These are phyloP conservation scores for Penicillium olsonii DNA, from an alignment of 2,329 filamentous ascomycete genomes.

Conservation along the genomic window DNA sequence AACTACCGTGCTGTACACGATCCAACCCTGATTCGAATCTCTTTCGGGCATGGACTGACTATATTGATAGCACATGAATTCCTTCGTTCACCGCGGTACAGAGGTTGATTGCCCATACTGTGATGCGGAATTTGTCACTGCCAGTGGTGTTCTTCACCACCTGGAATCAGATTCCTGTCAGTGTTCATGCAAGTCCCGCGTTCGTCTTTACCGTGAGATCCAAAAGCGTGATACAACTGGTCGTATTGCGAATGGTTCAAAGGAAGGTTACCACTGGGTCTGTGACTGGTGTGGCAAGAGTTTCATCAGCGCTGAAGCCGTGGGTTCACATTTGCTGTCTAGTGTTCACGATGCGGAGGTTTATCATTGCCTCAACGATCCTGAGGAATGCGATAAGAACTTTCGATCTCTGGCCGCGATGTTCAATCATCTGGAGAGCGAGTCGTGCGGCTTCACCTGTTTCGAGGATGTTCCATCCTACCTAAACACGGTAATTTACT, in stretches of 20 bases:
- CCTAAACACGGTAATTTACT: too few relatives aligned
- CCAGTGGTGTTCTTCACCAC: slow-evolving; percentile 58
- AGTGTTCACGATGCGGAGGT: slow-evolving; percentile 51
- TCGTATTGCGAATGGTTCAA: slow-evolving; percentile 53
- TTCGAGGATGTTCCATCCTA: slow-evolving; percentile 45
- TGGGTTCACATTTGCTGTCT: slow-evolving; percentile 60
- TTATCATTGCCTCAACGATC: slow-evolving; percentile 46
- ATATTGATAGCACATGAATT: slow-evolving; percentile 55
- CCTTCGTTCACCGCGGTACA: slow-evolving; percentile 49
- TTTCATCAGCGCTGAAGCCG: slow-evolving; percentile 38
- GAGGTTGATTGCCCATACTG: slow-evolving; percentile 60
- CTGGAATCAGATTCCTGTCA: slow-evolving; percentile 45
- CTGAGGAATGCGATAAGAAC: slow-evolving; percentile 33
- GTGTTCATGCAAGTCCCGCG: background rate
- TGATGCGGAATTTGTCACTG: slow-evolving; percentile 46
- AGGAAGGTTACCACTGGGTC: slow-evolving; percentile 51
- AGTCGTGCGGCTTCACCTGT: slow-evolving; percentile 42
- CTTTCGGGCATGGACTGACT: background rate
- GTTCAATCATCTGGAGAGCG: slow-evolving; percentile 51
- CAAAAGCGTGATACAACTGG: slow-evolving; percentile 50
- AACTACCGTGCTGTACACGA: slow-evolving; percentile 28
- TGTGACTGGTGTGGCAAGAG: slow-evolving; percentile 57
- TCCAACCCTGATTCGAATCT: background rate
- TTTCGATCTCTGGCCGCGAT: slow-evolving; percentile 44
- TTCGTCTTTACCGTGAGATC: slow-evolving; percentile 47